Evolutionary conservation across 768 basidiomycete genomes (phyloP), one percentile per base, ranked within the genome.

Genomic region (Mrakia frigida): DNA sequence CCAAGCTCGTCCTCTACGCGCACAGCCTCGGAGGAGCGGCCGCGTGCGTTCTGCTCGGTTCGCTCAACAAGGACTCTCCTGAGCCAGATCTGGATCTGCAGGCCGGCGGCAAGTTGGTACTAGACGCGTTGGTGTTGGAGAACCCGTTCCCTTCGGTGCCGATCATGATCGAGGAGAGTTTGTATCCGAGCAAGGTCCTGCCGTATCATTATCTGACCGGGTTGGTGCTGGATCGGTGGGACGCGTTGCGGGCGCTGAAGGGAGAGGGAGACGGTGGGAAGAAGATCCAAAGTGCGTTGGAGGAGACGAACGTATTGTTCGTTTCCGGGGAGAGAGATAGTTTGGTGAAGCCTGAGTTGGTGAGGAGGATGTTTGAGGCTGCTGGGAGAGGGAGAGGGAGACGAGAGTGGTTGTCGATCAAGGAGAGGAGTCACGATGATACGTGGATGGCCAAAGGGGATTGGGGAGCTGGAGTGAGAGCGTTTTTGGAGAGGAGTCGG

Each of bases 21-120:
- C 87, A 88, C 80, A 87, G 86, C 3, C 83, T 88, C 6, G 87
- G 87, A 6, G 87, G 84, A 0, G 83, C 87, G 0, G 83, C 84
- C 21, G 84, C 86, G 0, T 80, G 86, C 6, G 85, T 86, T 67
- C 82, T 87, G 5, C 81, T 86, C 13, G 79, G 81, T 2, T 60
- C 73, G 1, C 16, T 37, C 11, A n/a, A n/a, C n/a, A n/a, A n/a
- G n/a, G n/a, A n/a, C n/a, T 60, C 41, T 11, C 21, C 73, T 1
- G n/a, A 71, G 74, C 1, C 11, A 31, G 6, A 39, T n/a, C n/a
- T n/a, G n/a, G n/a, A n/a, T n/a, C n/a, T n/a, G n/a, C n/a, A n/a
- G n/a, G n/a, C n/a, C 25, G 35, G 37, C 9, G 21, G 31, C 56
- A 25, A 2, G 69, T 14, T 9, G 31, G 10, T 59, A 6, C n/a